Evolutionary conservation across 768 basidiomycete genomes (phyloP).

Genomic region (Mycena alexandri): DNA sequence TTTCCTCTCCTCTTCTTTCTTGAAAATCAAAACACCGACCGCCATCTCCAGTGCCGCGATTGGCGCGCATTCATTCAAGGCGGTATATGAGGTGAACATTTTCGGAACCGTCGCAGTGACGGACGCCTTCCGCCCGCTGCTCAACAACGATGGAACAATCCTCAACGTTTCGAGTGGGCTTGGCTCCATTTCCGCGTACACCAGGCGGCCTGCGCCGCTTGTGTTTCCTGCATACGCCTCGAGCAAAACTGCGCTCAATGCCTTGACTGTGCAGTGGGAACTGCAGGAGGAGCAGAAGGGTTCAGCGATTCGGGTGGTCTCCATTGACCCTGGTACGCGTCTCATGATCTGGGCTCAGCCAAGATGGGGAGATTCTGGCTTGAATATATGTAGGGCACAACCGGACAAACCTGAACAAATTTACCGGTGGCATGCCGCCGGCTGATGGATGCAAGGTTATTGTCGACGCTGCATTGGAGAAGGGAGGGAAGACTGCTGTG

Average conservation of each 20-base stretch:
- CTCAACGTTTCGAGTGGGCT: constrained; percentile 29
- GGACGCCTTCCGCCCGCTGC: constrained; percentile 23
- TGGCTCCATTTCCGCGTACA: constrained; percentile 6
- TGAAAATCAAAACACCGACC: too few relatives aligned
- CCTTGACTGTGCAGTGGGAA: constrained; percentile 28
- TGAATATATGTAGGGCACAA: constrained; percentile 1
- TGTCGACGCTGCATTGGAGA: background rate
- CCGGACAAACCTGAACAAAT: constrained; percentile 16
- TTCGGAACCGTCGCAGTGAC: constrained; percentile 25
- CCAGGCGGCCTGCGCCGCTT: constrained; percentile 5
- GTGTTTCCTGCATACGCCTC: constrained; percentile 16
- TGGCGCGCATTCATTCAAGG: background rate
- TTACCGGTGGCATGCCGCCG: constrained; percentile 6
- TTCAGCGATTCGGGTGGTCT: constrained; percentile 19
- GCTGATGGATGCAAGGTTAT: background rate
- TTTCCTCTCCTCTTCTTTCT: too few relatives aligned
- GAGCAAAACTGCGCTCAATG: constrained; percentile 30
- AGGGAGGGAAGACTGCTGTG: background rate
- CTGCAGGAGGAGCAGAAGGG: constrained; percentile 24
- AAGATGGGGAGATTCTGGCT: too few relatives aligned
- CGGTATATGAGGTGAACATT: constrained; percentile 19
- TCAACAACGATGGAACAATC: constrained; percentile 22
- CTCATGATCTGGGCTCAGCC: too few relatives aligned
- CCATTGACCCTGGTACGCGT: constrained; percentile 24
- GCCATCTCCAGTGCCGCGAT: constrained; percentile 10